Base-by-base conservation (phyloP, 805 yeast genomes). In the Kurtzmaniella cleridarum region DNA sequence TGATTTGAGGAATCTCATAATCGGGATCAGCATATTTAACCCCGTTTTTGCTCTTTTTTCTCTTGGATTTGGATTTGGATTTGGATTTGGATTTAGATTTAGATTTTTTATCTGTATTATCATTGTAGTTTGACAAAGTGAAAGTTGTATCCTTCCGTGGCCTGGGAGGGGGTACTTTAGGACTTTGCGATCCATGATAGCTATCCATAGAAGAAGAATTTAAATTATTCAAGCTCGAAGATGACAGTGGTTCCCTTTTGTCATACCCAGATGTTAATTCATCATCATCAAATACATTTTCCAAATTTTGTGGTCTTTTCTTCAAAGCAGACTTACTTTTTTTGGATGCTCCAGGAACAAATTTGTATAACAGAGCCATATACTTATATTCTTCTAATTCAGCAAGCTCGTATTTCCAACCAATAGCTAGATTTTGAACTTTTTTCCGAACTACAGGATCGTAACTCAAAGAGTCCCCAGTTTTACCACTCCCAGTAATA, bases 1-100 rank as follows among this genome's bases (percentile, higher is more conserved):
- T 75, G 48, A 85, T 80, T 46, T 69, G 75, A 2, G 93, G 91
- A 34, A 84, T 82, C 44, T 71, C 64, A 56, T 65, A 83, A 52
- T 73, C 66, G 41, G 59, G 66, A 49, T 81, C 74, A 9, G 72
- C 72, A 40, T 66, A 67, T 8, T 45, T 45, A 18, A 43, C 34
- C 1, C 53, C 55, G 40, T 42, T 51, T 36, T 50, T 47, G 9
- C 43, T 35, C 32, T 36, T 40, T 13, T 46, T 44, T 11, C 38
- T 32, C 34, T 41, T 40, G n/a, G n/a, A 28, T 44, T 38, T 12
- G 20, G 14, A 12, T 29, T 40, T 27, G 24, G 34, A 17, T 14
- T 60, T 49, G n/a, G n/a, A n/a, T n/a, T n/a, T n/a, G n/a, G n/a
- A n/a, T n/a, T n/a, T n/a, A n/a, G n/a, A n/a, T 28, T 31, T 34